A percentile compares a stretch with the other conserved stretches of the same genome.
phyloP scores from a whole-genome alignment of 2,329 filamentous ascomycete genomes.

The Botrytis galanthina region DNA sequence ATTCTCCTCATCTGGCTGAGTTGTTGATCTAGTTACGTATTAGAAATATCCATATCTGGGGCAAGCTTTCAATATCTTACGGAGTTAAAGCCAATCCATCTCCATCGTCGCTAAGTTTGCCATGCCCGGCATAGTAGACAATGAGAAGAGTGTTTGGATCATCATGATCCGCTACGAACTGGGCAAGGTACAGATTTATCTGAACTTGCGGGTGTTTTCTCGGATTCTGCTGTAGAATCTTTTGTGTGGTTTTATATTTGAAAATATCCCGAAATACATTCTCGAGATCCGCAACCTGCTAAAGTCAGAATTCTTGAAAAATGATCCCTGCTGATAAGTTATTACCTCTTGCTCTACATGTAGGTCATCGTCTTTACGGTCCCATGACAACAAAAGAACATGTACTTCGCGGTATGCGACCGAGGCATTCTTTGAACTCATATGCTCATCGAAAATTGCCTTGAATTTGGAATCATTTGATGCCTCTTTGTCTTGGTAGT shows the following conservation, averaged over 20 bases:
- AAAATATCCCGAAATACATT: neutral
- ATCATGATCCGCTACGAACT: neutral
- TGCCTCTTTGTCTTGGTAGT: constrained; percentile 10
- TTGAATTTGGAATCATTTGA: constrained; percentile 1
- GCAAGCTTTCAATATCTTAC: neutral
- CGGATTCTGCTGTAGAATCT: neutral
- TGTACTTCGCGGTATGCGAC: neutral
- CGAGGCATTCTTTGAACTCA: neutral
- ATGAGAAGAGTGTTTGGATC: neutral
- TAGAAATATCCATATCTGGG: neutral
- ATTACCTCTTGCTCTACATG: constrained; percentile 10
- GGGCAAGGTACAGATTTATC: neutral
- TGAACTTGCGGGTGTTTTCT: neutral
- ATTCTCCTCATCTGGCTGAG: neutral
- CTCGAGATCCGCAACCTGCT: constrained; percentile 5
- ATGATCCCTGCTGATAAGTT: rapidly evolving
- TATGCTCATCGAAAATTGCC: constrained; percentile 1
- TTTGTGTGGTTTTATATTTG: constrained; percentile 3
- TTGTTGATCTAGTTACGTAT: neutral
- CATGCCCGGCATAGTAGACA: constrained; percentile 16
- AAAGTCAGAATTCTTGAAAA: neutral
- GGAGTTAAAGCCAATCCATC: neutral
- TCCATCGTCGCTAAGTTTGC: neutral
- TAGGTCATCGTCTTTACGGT: constrained; percentile 11
- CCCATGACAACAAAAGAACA: constrained; percentile 14